Percentiles rank a stretch among this genome's conserved stretches.
Evolutionary conservation across 257 asterid species (phyloP).

Genomic region (Primulina tabacum): DNA sequence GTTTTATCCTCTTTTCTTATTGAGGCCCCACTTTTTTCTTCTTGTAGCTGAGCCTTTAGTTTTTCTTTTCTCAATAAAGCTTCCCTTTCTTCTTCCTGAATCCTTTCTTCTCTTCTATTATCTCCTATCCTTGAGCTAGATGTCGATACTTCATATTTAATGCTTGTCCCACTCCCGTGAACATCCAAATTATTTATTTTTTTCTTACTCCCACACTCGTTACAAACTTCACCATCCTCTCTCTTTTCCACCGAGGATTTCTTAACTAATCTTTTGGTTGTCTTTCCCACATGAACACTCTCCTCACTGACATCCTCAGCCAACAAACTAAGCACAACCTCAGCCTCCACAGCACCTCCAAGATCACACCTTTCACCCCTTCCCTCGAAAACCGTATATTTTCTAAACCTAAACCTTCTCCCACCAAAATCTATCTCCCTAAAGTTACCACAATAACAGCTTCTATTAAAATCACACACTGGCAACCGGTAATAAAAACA

Average conservation of each 20-base stretch:
- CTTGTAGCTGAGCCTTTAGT: conserved; percentile 10
- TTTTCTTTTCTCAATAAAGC: conserved; percentile 15
- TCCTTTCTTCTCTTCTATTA: conserved; percentile 35
- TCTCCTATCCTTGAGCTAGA: conserved; percentile 36
- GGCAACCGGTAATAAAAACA: conserved; percentile 37
- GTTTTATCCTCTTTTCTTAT: neutral
- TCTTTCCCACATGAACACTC: conserved; percentile 39
- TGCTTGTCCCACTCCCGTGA: conserved; percentile 33
- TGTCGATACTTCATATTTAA: conserved; percentile 29
- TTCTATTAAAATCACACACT: conserved; percentile 35
- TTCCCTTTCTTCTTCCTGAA: conserved; percentile 19
- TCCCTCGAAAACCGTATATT: conserved; percentile 49
- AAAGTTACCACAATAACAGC: conserved; percentile 37
- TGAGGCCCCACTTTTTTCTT: conserved; percentile 17
- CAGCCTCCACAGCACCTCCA: conserved; percentile 62
- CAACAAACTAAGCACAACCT: conserved; percentile 76
- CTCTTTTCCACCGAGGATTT: conserved; percentile 39
- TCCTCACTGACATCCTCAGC: conserved; percentile 53
- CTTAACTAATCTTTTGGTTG: conserved; percentile 36
- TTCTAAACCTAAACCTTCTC: conserved; percentile 44
- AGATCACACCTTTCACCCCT: conserved; percentile 32
- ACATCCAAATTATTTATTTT: conserved; percentile 34
- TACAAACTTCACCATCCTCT: conserved; percentile 26
- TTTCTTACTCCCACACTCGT: conserved; percentile 38
- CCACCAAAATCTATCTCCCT: conserved; percentile 39